Evolutionary conservation across 2,329 filamentous ascomycete genomes (phyloP), one percentile per base, ranked within the genome.

Genomic region (Talaromyces sp.): DNA sequence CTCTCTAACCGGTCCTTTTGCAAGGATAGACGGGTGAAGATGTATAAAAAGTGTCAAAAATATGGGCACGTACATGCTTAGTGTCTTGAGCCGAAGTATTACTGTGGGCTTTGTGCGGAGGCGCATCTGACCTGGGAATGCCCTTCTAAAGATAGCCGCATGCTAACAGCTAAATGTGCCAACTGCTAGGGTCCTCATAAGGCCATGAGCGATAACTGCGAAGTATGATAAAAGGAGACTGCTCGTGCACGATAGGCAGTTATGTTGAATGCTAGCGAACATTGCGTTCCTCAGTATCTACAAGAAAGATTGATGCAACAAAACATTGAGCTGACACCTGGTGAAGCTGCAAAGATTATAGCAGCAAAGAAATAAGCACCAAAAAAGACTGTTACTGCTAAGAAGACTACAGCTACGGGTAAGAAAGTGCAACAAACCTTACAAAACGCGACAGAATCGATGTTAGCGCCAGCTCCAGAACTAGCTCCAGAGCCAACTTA

Each of bases 61-160:
- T 47, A 60, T 22, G 38, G 58, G 38, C 38, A 60, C 5, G 38
- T 60, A 15, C 25, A 45, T 3, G 58, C 38, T 34, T 17, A 60
- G 38, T 60, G 58, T 19, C 38, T 38, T 2, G n/a, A 17, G 10
- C 15, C 1, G 6, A 19, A 11, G 15, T 60, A 27, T 3, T 10
- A n/a, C 7, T 60, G 58, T 31, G 58, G 38, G 17, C n/a, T 38
- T 13, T 60, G 58, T 22, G 58, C 58, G n/a, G 38, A 47, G 58
- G 58, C 15, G 11, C 36, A 58, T 45, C 56, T 11, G 36, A 58
- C 56, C 56, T 58, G 22, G 36, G 36, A 58, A 45, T 58, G 58
- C 25, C 58, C 58, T 27, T 17, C 5, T 7, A 38, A 40, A 8
- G 13, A 60, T 1, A 25, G 25, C 22, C 2, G 27, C 11, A 15